Evolutionary conservation across 495 filamentous ascomycete species (phyloP).

Genomic region (Podospora tetraspora): DNA sequence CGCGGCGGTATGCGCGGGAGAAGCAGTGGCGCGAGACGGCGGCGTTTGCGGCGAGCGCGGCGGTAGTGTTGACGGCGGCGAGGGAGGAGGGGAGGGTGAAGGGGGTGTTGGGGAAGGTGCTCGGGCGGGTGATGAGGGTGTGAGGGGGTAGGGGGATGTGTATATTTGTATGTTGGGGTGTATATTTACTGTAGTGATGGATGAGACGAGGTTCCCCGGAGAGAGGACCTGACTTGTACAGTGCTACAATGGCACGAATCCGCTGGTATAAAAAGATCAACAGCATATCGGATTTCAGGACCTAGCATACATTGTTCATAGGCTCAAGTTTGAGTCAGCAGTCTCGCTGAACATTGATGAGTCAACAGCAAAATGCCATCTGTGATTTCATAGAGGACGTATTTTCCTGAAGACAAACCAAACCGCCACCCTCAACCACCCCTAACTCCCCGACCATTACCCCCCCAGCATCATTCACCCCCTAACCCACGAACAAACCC

Average conservation of each 20-base stretch:
- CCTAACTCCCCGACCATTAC: not conserved
- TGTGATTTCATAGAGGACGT: not conserved
- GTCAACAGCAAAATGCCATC: not conserved
- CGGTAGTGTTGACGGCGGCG: slow-evolving; percentile 67
- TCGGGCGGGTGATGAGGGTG: slow-evolving; percentile 48
- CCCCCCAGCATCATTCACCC: not conserved
- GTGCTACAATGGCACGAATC: too few species aligned
- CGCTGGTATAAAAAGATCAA: too few species aligned
- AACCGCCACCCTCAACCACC: too few species aligned
- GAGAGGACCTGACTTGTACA: not conserved
- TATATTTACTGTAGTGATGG: not conserved
- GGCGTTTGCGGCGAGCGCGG: slow-evolving; percentile 68
- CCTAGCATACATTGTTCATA: too few species aligned
- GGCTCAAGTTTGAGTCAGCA: too few species aligned
- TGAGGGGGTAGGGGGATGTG: not conserved
- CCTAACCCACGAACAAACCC: slow-evolving; percentile 62
- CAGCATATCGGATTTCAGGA: too few species aligned
- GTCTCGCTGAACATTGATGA: too few species aligned
- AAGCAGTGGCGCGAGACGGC: slow-evolving; percentile 71
- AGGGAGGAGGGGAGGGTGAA: slow-evolving; percentile 62
- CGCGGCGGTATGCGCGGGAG: slow-evolving; percentile 62
- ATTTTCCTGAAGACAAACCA: too few species aligned
- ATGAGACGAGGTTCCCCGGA: too few species aligned
- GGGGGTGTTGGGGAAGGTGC: slow-evolving; percentile 66
- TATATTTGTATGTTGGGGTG: not conserved